Conservation (phyloP, 345 rosid species). For the Schrenkiella parvula region DNA sequence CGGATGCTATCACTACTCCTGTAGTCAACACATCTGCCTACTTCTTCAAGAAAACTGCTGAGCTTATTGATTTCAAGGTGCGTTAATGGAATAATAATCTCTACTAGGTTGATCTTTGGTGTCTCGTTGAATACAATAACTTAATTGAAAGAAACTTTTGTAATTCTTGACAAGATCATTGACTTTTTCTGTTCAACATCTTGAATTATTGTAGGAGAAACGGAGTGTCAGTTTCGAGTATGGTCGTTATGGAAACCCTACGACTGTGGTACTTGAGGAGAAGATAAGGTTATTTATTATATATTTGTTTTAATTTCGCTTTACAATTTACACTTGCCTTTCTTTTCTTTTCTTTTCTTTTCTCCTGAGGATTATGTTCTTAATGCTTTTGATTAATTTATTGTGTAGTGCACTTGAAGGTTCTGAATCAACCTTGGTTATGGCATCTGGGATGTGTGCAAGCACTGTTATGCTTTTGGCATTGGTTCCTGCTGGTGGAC, state of each 20-base stretch:
- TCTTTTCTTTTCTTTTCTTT: neutral
- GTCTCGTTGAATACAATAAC: neutral
- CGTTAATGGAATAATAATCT: neutral
- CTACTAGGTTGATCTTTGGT: too few relatives aligned
- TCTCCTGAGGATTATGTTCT: neutral
- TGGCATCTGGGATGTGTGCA: conserved; percentile 99
- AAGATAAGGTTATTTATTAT: conserved; percentile 66
- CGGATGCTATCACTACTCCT: conserved; percentile 96
- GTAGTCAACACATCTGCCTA: conserved; percentile 93
- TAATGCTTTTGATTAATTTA: conserved; percentile 9
- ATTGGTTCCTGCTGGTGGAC: conserved; percentile 97
- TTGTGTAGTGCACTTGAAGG: conserved; percentile 86
- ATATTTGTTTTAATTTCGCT: neutral
- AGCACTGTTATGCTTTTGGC: conserved; percentile 88
- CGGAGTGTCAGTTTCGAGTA: conserved; percentile 82
- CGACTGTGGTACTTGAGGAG: conserved; percentile 75
- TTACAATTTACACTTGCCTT: neutral
- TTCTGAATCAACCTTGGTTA: conserved; percentile 84
- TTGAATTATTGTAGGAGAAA: conserved; percentile 55
- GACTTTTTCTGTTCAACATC: neutral
- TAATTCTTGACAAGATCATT: neutral
- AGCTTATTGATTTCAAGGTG: conserved; percentile 94
- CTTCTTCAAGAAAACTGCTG: conserved; percentile 79
- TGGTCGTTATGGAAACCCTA: conserved; percentile 98
- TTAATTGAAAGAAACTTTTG: neutral